These are phyloP conservation scores for Gynandropsis gynandra DNA, from an alignment of 345 rosid genomes.

Conservation along the genomic window DNA sequence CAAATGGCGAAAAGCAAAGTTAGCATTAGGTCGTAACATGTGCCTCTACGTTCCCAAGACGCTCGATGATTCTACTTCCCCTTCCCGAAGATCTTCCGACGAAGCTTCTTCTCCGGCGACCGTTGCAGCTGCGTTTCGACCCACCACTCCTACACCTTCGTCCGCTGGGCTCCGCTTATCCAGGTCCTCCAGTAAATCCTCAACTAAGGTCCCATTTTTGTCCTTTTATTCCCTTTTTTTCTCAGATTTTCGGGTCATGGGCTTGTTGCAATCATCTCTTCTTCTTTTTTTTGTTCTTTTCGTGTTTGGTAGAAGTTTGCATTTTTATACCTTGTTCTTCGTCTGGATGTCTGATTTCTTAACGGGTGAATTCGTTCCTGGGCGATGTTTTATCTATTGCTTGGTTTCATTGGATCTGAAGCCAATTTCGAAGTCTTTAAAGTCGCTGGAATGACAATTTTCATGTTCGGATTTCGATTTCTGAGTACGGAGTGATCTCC, in stretches of 20 bases:
- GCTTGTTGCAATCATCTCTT: background rate
- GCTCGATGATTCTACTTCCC: constrained; percentile 34
- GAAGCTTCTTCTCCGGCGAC: constrained; percentile 20
- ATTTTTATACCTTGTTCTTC: constrained; percentile 3
- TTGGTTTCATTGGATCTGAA: background rate
- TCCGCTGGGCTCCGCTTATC: constrained; percentile 60
- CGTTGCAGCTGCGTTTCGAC: constrained; percentile 16
- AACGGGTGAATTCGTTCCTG: constrained; percentile 7
- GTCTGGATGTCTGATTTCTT: constrained; percentile 7
- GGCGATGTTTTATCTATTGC: background rate
- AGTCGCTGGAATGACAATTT: background rate
- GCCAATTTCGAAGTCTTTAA: background rate
- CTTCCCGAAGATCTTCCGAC: constrained; percentile 38
- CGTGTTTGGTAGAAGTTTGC: constrained; percentile 1
- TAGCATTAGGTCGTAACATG: constrained; percentile 60
- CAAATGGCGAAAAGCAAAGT: constrained; percentile 79
- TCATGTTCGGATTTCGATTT: constrained; percentile 19
- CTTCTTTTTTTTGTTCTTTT: background rate
- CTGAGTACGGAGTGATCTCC: constrained; percentile 19
- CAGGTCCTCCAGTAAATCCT: constrained; percentile 42
- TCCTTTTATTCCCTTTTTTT: background rate
- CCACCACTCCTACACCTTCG: constrained; percentile 54
- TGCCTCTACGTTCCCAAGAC: constrained; percentile 65
- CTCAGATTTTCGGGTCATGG: background rate
- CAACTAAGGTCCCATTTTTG: constrained; percentile 46